Percentiles rank a stretch among this genome's conserved stretches.
These are phyloP conservation scores for Solanum commersonii DNA, from an alignment of 257 asterid genomes.

Conservation along the genomic window DNA sequence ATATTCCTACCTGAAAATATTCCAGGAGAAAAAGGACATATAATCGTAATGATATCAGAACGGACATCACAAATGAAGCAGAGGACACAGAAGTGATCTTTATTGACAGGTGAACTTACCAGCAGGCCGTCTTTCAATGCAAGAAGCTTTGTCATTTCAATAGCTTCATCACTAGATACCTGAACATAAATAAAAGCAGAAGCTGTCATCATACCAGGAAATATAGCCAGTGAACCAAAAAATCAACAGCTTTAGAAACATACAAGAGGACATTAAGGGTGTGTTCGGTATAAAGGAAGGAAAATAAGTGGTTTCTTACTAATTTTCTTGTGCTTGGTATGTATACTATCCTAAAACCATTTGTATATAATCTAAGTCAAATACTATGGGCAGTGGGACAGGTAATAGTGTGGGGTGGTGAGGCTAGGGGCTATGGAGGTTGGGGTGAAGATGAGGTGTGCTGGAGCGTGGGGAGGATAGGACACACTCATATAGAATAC, in stretches of 20 bases:
- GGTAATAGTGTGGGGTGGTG: too few species aligned
- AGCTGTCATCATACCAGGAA: background rate
- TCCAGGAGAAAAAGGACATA: background rate
- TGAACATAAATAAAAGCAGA: background rate
- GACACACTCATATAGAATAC: background rate
- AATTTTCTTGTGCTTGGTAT: background rate
- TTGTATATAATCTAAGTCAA: background rate
- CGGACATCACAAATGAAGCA: background rate
- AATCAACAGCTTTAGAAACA: background rate
- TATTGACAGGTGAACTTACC: constrained; percentile 15
- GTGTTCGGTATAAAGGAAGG: background rate
- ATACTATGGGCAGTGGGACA: background rate
- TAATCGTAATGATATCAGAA: background rate
- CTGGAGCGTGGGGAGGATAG: background rate
- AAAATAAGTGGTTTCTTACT: background rate
- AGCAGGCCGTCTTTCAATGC: constrained; percentile 44
- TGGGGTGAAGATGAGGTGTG: background rate
- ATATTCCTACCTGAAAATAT: constrained; percentile 37
- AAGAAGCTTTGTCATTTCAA: constrained; percentile 39
- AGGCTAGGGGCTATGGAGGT: background rate
- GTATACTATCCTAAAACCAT: background rate
- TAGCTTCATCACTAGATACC: constrained; percentile 45
- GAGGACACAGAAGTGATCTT: background rate
- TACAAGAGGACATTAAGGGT: background rate
- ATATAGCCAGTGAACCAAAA: background rate